Evolutionary conservation across 352 stramenopile species (phyloP).

Genomic region (Phytophthora capsici): DNA sequence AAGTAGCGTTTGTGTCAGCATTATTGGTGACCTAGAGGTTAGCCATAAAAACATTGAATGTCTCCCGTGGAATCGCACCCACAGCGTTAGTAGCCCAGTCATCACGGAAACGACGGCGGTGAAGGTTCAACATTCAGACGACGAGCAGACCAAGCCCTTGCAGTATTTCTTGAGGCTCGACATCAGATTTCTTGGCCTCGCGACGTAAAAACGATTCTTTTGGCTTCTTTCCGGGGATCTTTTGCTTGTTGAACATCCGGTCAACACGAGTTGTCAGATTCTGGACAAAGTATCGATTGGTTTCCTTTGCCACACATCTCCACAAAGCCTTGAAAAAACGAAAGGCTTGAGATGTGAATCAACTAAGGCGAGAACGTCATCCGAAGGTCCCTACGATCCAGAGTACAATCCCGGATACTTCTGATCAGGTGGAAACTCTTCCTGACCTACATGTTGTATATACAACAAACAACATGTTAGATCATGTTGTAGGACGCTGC

Average conservation of each 20-base stretch:
- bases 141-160: constrained; percentile 1
- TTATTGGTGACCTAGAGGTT: constrained; percentile 27
- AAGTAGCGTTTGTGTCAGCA: not conserved
- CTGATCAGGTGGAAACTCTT: too few relatives aligned
- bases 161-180: constrained; percentile 5
- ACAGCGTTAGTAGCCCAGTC: not conserved
- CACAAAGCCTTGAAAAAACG: not conserved
- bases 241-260: too few relatives aligned
- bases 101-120: too few relatives aligned
- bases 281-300: too few relatives aligned
- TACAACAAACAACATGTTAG: too few relatives aligned
- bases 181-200: constrained; percentile 2
- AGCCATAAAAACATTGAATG: constrained; percentile 10
- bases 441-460: too few relatives aligned
- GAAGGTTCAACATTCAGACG: constrained; percentile 10
- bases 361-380: not conserved
- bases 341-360: constrained; percentile 12
- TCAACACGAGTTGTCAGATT: too few relatives aligned
- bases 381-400: constrained; percentile 2
- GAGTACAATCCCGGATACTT: too few relatives aligned
- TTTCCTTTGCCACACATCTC: too few relatives aligned
- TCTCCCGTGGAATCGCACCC: constrained; percentile 1
- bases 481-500: too few relatives aligned
- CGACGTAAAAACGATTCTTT: not conserved
- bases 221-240: too few relatives aligned